Evolutionary conservation across 371 early-diverging fungal genomes (phyloP), one percentile per base, ranked within the genome.

Genomic region (Mortierella polycephala): DNA sequence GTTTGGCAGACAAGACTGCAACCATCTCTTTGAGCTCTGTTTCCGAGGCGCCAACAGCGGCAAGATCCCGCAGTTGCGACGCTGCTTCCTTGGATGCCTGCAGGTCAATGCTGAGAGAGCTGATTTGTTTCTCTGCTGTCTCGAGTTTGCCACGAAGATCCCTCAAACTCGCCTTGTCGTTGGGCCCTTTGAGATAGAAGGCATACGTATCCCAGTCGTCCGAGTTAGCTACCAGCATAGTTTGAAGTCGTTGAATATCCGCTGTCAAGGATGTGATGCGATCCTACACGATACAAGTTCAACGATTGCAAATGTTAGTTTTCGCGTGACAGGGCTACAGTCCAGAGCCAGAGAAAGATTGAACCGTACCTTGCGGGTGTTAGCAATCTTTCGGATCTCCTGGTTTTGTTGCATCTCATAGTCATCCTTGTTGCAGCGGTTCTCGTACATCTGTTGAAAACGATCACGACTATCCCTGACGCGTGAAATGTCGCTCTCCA

Each of bases 401-500:
- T 90, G 74, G 66, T 86, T 83, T 57, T 88, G 88, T 21, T 82
- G 82, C 56, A 87, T 69, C 61, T 90, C 91, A 20, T 85, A 83
- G 37, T 88, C 85, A 61, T 88, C 93, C 66, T 90, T 91, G 39
- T 90, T 85, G 23, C 86, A 89, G 23, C 89, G 85, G 53, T 90
- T 87, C 50, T 95, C 95, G 11, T 92, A 83, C 41, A 83, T 81
- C 11, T 86, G 85, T 75, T 93, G 93, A 16, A 95, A 85, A 41
- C 84, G 83, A 82, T 97, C 96, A 46, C 98, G 89, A 61, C 92
- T 87, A 49, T 87, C 88, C 54, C 95, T 88, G 58, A 95, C 85
- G 21, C 95, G 86, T 7, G 88, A 84, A 60, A 95, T 80, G 54
- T 97, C 96, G 16, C 72, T 81, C 51, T 96, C 93, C 18, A 95